phyloP scores from a whole-genome alignment of 2,329 filamentous ascomycete genomes.

The Cladosporium velox region DNA sequence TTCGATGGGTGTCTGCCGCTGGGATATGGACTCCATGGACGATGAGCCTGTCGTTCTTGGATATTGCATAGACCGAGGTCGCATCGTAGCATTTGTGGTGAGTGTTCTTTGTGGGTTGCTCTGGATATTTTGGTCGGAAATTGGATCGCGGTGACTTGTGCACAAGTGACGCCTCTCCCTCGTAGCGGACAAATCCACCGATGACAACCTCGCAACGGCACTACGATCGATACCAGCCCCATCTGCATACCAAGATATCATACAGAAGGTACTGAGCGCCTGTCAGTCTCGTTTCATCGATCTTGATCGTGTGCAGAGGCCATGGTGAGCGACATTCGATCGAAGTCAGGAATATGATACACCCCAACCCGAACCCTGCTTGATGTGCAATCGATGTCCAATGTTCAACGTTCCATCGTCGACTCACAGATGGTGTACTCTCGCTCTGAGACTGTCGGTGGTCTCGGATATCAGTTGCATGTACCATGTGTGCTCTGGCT shows the following conservation, averaged over 20 bases:
- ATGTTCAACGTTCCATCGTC: not conserved
- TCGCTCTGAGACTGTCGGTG: not conserved
- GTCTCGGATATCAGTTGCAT: too few relatives aligned
- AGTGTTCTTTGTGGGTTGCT: too few relatives aligned
- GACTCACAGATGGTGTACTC: not conserved
- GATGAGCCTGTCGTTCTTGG: too few relatives aligned
- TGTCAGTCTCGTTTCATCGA: not conserved
- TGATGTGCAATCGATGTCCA: too few relatives aligned
- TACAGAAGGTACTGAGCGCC: too few relatives aligned
- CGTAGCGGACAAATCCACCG: not conserved
- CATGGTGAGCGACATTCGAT: not conserved
- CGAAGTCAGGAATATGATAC: not conserved
- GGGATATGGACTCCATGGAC: too few relatives aligned
- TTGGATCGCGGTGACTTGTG: not conserved
- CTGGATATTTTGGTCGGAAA: too few relatives aligned
- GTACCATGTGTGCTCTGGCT: too few relatives aligned
- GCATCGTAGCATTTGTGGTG: too few relatives aligned
- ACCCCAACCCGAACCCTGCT: not conserved
- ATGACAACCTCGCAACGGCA: not conserved
- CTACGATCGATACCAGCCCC: not conserved
- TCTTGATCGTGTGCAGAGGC: not conserved
- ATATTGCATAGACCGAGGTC: too few relatives aligned
- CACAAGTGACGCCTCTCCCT: not conserved
- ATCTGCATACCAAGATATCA: not conserved
- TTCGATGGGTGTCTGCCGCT: too few relatives aligned